Conservation (phyloP, 2,329 filamentous ascomycete species). For the Trichocomaceae sp. region DNA sequence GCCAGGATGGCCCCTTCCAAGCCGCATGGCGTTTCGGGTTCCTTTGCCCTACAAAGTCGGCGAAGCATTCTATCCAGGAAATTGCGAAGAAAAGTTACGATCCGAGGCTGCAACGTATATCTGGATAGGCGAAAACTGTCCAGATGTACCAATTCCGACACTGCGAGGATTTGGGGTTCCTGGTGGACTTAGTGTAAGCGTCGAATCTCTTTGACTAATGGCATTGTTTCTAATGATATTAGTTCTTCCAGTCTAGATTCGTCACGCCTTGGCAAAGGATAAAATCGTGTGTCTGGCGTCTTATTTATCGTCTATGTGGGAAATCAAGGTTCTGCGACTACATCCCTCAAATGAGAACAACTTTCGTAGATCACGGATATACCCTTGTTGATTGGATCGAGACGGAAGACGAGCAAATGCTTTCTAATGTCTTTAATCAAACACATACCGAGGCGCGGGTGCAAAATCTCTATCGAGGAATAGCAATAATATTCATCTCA, state of each 20-base stretch:
- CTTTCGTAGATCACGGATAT: background rate
- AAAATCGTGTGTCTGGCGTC: background rate
- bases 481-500: background rate
- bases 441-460: background rate
- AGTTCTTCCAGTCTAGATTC: background rate
- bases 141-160: conserved; percentile 20
- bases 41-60: conserved; percentile 22
- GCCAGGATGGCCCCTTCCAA: background rate
- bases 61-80: conserved; percentile 19
- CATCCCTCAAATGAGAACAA: background rate
- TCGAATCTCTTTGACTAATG: background rate
- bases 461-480: background rate
- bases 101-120: conserved; percentile 25
- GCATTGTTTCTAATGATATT: background rate
- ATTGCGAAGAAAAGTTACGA: conserved; percentile 23
- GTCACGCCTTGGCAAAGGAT: background rate
- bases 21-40: conserved; percentile 17
- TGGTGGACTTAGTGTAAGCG: conserved; percentile 22
- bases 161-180: conserved; percentile 23
- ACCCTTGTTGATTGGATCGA: background rate
- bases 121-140: conserved; percentile 23
- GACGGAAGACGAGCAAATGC: background rate
- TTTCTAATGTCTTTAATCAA: background rate
- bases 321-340: background rate
- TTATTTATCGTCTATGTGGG: background rate